Conservation (phyloP, 2,329 filamentous ascomycete genomes). For the Monosporascus sp. region DNA sequence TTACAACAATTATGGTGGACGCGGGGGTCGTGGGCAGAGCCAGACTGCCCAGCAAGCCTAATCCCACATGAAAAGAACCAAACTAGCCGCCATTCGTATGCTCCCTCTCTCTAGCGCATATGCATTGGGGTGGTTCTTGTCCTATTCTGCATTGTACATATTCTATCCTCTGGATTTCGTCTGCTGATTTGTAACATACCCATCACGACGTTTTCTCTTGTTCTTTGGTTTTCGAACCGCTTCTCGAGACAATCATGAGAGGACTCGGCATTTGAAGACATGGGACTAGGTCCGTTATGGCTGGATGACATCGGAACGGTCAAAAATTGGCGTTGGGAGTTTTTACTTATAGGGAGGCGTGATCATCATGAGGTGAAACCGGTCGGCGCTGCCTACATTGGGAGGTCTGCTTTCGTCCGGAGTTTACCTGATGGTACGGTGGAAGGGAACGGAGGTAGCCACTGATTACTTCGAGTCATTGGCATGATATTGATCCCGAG, state of each 20-base stretch:
- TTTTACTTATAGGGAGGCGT: constrained; percentile 9
- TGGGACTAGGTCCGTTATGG: constrained; percentile 19
- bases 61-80: constrained; percentile 3
- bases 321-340: constrained; percentile 24
- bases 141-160: constrained; percentile 27
- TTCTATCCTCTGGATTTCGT: constrained; percentile 21
- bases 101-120: constrained; percentile 1
- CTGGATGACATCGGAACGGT: constrained; percentile 20
- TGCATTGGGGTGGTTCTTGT: constrained; percentile 4
- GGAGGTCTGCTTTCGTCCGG: not conserved
- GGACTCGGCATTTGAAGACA: constrained; percentile 24
- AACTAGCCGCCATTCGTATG: constrained; percentile 2
- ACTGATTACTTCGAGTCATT: not conserved
- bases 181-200: constrained; percentile 30
- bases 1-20: constrained; percentile 29
- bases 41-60: constrained; percentile 27
- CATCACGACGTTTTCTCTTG: constrained; percentile 22
- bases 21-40: constrained; percentile 25
- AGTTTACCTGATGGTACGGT: not conserved
- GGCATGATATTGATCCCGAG: not conserved
- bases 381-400: not conserved
- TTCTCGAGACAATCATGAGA: constrained; percentile 18
- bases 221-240: constrained; percentile 19
- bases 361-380: constrained; percentile 7
- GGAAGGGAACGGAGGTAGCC: not conserved